These are phyloP conservation scores for Termitomyces sp. DNA, from an alignment of 768 basidiomycete species.

Conservation along the genomic window DNA sequence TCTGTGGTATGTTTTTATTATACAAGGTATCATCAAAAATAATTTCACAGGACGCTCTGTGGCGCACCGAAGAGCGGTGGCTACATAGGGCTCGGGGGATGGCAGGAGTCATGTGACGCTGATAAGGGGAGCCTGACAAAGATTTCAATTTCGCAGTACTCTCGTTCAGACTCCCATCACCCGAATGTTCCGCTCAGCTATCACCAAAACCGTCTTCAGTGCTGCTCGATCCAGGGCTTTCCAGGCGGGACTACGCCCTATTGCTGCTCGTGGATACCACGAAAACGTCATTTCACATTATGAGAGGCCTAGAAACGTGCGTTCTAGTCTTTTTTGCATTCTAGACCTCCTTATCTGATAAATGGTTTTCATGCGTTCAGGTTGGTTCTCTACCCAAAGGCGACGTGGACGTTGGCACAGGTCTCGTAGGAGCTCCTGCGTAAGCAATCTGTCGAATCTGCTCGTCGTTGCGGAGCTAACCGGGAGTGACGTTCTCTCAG, in stretches of 20 bases:
- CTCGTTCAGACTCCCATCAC: conserved; percentile 25
- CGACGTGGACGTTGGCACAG: conserved; percentile 91
- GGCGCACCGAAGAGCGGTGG: not conserved
- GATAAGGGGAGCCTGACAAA: conserved; percentile 14
- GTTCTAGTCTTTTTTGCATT: conserved; percentile 37
- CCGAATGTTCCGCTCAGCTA: conserved; percentile 69
- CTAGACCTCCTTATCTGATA: conserved; percentile 57
- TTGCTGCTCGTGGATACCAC: conserved; percentile 74
- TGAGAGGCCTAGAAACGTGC: conserved; percentile 93
- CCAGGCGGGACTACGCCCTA: conserved; percentile 41
- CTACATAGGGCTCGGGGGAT: too few species aligned
- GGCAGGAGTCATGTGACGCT: not conserved
- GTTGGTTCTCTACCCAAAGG: conserved; percentile 94
- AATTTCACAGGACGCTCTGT: too few species aligned
- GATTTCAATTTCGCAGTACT: conserved; percentile 8
- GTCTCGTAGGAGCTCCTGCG: conserved; percentile 97
- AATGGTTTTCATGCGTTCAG: conserved; percentile 40
- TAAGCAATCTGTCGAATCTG: conserved; percentile 39
- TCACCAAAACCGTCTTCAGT: conserved; percentile 48
- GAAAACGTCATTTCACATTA: conserved; percentile 98
- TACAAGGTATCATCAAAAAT: not conserved
- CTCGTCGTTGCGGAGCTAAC: conserved; percentile 26
- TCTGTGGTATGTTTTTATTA: not conserved
- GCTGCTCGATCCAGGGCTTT: conserved; percentile 40
- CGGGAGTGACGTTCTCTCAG: conserved; percentile 34